Conservation (phyloP, 2,329 filamentous ascomycete genomes). For the Colletotrichum lentis region DNA sequence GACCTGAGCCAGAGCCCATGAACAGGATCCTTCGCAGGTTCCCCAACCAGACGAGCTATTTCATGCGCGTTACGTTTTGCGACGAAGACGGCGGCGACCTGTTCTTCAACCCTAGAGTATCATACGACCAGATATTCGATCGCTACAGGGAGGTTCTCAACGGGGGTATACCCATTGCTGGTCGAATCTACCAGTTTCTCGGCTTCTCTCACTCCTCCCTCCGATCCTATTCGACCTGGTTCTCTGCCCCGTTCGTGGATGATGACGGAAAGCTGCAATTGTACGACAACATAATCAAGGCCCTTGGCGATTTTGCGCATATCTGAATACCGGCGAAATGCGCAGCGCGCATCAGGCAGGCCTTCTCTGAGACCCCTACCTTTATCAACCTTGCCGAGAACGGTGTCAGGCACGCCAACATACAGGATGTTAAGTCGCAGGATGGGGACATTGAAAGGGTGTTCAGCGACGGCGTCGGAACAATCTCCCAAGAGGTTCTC, state of each 20-base stretch:
- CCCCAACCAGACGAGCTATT: constrained; percentile 65
- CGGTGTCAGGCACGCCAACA: constrained; percentile 46
- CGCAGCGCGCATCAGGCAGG: constrained; percentile 69
- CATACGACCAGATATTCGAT: constrained; percentile 58
- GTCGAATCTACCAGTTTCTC: constrained; percentile 70
- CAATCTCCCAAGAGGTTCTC: constrained; percentile 69
- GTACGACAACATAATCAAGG: constrained; percentile 54
- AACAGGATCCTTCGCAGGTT: constrained; percentile 78
- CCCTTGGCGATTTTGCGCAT: constrained; percentile 59
- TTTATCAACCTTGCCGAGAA: constrained; percentile 60
- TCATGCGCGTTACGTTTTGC: constrained; percentile 74
- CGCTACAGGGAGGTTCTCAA: constrained; percentile 69
- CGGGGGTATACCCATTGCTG: constrained; percentile 69
- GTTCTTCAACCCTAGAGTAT: constrained; percentile 61
- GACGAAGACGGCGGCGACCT: constrained; percentile 77
- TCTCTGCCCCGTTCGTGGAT: constrained; percentile 58
- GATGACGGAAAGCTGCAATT: constrained; percentile 46
- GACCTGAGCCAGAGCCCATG: constrained; percentile 71
- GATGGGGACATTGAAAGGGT: constrained; percentile 56
- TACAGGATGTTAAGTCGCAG: constrained; percentile 61
- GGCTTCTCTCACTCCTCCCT: constrained; percentile 84
- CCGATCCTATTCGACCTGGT: constrained; percentile 75
- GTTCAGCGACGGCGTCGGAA: constrained; percentile 84
- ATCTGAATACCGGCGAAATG: constrained; percentile 64
- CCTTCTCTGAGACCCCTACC: constrained; percentile 78